Evolutionary conservation across 108 stramenopile species (phyloP), one percentile per base, ranked within the genome.

Genomic region (Cyclostephanos tholiformis): DNA sequence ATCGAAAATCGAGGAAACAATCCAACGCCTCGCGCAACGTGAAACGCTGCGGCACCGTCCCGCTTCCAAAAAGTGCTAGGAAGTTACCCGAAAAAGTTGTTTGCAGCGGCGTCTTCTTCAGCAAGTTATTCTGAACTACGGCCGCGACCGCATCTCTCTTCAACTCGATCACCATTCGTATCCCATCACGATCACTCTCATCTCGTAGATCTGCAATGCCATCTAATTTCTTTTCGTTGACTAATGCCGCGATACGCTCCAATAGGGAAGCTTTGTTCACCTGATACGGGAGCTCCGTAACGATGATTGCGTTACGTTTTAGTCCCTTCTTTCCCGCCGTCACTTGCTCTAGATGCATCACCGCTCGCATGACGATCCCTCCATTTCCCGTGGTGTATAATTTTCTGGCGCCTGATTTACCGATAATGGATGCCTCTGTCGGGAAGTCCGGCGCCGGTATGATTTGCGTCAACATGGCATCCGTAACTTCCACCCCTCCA

Each of bases 391-490:
- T 97, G 8, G 63, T 69, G 64, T 93, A 94, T 27, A 96, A 71
- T 39, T 90, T 80, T 49, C 81, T 80, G 25, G 96, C 85, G 23
- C 94, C 95, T 36, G 70, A 80, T 51, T 84, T 90, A 0, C 91
- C 89, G 75, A 97, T 76, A 59, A 98, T 97, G 20, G 66, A 74
- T 14, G 96, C 97, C 46, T 91, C 96, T 12, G 98, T 97, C n/a
- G 98, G 98, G 70, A 98, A 98, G 69, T 98, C 98, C 1, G 98
- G 98, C 12, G 85, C 97, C 8, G 97, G 97, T 20, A 98, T 79
- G 8, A 97, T 62, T 7, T 62, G 39, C 30, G 86, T 88, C 41
- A 98, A 84, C 63, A 89, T 76, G 2, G 82, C 83, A 61, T 98
- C 97, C 9, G 87, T 72, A n/a, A 88, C 65, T 1, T 84, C 87